phyloP scores from a whole-genome alignment of 2,329 filamentous ascomycete genomes.

The Tolypocladium paradoxum region DNA sequence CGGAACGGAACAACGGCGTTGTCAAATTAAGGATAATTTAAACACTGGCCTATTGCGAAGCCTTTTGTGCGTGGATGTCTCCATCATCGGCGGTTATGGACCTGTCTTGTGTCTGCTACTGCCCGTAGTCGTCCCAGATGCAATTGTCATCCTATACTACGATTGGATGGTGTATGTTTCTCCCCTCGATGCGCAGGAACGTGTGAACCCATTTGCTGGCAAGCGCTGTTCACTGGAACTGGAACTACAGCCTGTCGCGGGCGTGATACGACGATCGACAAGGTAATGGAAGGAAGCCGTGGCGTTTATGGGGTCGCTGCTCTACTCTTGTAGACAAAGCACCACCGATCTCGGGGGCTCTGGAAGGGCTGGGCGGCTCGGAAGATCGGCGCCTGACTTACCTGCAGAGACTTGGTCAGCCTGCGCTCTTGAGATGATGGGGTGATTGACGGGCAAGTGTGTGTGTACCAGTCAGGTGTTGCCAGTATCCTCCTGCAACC shows the following conservation, averaged over 20 bases:
- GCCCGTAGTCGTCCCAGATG: background rate
- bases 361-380: background rate
- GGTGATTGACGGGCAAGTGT: background rate
- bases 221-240: background rate
- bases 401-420: background rate
- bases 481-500: constrained; percentile 16
- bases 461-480: constrained; percentile 5
- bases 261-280: background rate
- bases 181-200: background rate
- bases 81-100: background rate
- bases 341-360: background rate
- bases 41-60: background rate
- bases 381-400: background rate
- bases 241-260: background rate
- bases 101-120: background rate
- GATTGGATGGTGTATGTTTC: background rate
- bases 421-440: background rate
- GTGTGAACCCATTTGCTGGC: background rate
- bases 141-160: background rate
- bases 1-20: background rate
- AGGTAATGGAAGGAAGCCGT: background rate
- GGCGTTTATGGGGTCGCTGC: background rate
- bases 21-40: too few species aligned
- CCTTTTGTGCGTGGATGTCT: background rate
- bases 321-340: background rate